Evolutionary conservation across 148 eudicot genomes (phyloP), one percentile per base, ranked within the genome.

Genomic region (Rhododendron mucronatum): DNA sequence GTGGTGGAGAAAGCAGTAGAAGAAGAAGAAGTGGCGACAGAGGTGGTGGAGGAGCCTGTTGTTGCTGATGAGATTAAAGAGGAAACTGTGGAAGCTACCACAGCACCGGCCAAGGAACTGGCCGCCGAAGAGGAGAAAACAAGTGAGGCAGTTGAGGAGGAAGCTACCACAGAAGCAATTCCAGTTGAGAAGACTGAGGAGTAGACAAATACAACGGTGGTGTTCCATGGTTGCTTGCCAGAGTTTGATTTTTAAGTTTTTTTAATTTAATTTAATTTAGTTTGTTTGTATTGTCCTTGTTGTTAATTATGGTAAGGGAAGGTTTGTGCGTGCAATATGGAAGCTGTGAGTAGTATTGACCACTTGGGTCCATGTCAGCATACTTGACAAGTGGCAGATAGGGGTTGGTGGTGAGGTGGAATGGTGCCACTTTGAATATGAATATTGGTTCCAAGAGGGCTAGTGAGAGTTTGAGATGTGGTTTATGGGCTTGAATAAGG

Each of bases 161-260:
- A 30, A 73, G 79, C 87, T 4, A 82, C 76, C 45, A 16, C 88
- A 47, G 93, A 77, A 8, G 80, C 45, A 39, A 18, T 39, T 7
- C 50, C 90, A 78, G 93, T 61, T 45, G 92, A 88, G 86, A 90
- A 89, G 87, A 59, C 92, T 18, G 94, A 87, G 71, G 86, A 89
- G 28, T 86, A 86, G 50, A 77, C 12, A 41, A 33, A 18, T 3
- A 8, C 0, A 86, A 37, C 71, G 63, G 81, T 28, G 78, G 30
- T 77, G 33, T 75, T 84, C 35, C 16, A 57, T 78, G 78, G 84
- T 84, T 82, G 84, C 35, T 75, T 63, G 88, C 79, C 77, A 26
- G 73, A 79, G 61, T 86, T 83, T 44, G 37, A 50, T 13, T 26
- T 65, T 71, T 14, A 15, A 80, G 20, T 57, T 35, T 53, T 5